These are phyloP conservation scores for Pythium scleroteichum DNA, from an alignment of 352 stramenopile species.

Conservation along the genomic window DNA sequence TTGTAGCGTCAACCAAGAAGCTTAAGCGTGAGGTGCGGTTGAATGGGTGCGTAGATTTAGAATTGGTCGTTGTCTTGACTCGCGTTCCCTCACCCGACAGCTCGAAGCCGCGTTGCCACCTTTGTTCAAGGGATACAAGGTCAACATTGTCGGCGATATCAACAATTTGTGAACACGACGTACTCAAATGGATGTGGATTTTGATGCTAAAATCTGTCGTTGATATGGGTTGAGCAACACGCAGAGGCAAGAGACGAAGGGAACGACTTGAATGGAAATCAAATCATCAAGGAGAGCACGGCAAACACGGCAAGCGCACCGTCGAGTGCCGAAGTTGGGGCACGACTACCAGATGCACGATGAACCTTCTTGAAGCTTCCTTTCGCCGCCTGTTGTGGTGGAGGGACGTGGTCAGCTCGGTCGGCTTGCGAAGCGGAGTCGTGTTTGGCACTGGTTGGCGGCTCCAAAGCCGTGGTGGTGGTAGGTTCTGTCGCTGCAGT, in stretches of 20 bases:
- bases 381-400: too few relatives aligned
- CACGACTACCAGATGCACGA: too few relatives aligned
- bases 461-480: too few relatives aligned
- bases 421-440: too few relatives aligned
- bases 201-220: not conserved
- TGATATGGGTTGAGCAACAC: not conserved
- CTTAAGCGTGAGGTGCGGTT: conserved; percentile 63
- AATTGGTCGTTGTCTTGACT: too few relatives aligned
- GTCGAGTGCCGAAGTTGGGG: too few relatives aligned
- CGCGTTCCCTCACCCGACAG: conserved; percentile 18
- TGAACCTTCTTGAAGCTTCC: too few relatives aligned
- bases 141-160: conserved; percentile 82
- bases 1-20: conserved; percentile 57
- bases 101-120: conserved; percentile 56
- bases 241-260: not conserved
- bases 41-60: not conserved
- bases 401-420: too few relatives aligned
- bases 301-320: too few relatives aligned
- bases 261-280: not conserved
- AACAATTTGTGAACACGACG: conserved; percentile 54
- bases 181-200: conserved; percentile 1
- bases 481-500: too few relatives aligned
- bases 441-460: too few relatives aligned
- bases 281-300: not conserved
- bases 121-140: conserved; percentile 77